Evolutionary conservation across 257 asterid species (phyloP).

Genomic region (Solanum microdontum): DNA sequence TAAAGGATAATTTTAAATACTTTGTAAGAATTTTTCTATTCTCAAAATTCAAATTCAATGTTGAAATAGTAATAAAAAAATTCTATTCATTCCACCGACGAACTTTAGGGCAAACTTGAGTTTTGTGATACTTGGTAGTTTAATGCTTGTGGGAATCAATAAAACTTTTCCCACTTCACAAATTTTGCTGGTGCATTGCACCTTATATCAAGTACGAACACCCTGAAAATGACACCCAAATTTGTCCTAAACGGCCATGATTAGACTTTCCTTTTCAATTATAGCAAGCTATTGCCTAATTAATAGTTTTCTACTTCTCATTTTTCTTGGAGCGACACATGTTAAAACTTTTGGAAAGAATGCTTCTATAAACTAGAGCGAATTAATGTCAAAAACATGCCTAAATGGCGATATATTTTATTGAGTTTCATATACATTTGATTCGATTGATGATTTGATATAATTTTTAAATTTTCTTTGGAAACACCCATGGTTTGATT

Average conservation of each 20-base stretch:
- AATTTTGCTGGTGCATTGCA: neutral
- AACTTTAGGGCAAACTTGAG: neutral
- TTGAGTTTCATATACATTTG: neutral
- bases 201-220: neutral
- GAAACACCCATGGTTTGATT: neutral
- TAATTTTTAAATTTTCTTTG: neutral
- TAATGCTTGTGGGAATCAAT: neutral
- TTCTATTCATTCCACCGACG: neutral
- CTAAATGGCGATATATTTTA: too few relatives aligned
- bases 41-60: neutral
- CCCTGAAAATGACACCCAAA: slow-evolving; percentile 11
- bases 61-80: too few relatives aligned
- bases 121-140: neutral
- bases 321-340: neutral
- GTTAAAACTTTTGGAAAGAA: neutral
- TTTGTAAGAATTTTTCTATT: neutral
- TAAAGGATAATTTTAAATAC: too few relatives aligned
- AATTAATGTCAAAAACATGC: too few relatives aligned
- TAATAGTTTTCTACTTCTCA: neutral
- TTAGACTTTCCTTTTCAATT: neutral
- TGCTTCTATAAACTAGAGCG: neutral
- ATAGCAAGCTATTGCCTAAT: neutral
- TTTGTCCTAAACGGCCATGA: slow-evolving; percentile 32
- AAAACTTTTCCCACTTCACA: neutral
- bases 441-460: neutral